Evolutionary conservation across 345 rosid genomes (phyloP), one percentile per base, ranked within the genome.

Genomic region (Streptanthus diversifolius): DNA sequence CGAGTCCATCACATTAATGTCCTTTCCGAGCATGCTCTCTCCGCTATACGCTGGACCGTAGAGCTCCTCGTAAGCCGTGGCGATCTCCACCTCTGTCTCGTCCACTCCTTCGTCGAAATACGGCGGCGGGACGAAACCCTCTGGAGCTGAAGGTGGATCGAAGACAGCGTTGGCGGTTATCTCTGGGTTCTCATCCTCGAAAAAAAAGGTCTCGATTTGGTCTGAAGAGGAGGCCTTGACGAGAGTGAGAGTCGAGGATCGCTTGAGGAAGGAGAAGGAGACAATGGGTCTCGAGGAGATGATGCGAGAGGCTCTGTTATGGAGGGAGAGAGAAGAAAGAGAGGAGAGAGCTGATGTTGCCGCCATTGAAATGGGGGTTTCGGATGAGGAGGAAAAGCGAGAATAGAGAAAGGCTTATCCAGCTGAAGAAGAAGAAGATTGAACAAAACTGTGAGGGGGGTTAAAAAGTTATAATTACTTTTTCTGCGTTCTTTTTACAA

Each of bases 31-130:
- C 29, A 81, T 24, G 8, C 81, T 81, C 52, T 80, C 83, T 5
- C 95, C 98, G 19, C 95, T 86, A 41, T 82, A 88, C 0, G 89
- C 97, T 0, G 95, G 96, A 2, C 97, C 98, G 44, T 89, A 89
- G 0, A 89, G 78, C 77, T 85, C 95, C 73, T 93, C 96, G 17
- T 81, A 91, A 0, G 92, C 96, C 5, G 83, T 78, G 52, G 90
- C 89, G 44, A 85, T 85, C 75, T 91, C 92, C 1, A 84, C 91
- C 48, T 93, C 95, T 1, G 84, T 74, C 74, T 90, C 96, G 29
- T 75, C 65, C 3, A 82, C 85, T 8, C 80, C 86, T n/a, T 93
- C 97, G 71, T 93, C 98, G 85, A 87, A 89, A 63, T 74, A 78
- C 0, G 88, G 90, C 0, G 89, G 83, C 0, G 86, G 63, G 36